phyloP scores from a whole-genome alignment of 1,284 basidiomycete genomes.

The Puccinia polysora region DNA sequence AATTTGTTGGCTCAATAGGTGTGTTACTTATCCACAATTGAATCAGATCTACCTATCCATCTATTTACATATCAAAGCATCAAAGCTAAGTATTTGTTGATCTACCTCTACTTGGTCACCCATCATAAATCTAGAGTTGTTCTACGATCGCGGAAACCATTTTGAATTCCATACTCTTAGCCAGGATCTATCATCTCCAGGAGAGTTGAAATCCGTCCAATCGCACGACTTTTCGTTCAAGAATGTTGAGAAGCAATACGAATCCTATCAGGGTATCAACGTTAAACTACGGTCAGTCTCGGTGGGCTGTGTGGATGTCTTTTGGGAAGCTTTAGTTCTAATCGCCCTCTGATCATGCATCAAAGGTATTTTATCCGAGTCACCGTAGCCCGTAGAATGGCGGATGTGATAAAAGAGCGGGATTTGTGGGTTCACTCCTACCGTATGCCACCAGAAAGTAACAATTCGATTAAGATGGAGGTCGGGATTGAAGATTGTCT shows the following conservation, averaged over 20 bases:
- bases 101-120: neutral
- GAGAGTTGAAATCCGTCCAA: conserved; percentile 89
- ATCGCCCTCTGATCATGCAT: neutral
- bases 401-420: conserved; percentile 83
- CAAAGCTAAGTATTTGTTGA: neutral
- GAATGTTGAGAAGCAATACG: conserved; percentile 98
- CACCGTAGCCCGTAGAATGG: conserved; percentile 80
- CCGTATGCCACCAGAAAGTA: conserved; percentile 94
- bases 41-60: conserved; percentile 13
- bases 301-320: no score
- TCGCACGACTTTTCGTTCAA: conserved; percentile 96
- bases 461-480: conserved; percentile 99
- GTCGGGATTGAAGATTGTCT: conserved; percentile 98
- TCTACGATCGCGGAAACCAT: conserved; percentile 94
- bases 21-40: conserved; percentile 50
- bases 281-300: conserved; percentile 70
- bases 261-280: conserved; percentile 96
- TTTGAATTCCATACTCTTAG: conserved; percentile 94
- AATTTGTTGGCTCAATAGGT: conserved; percentile 96
- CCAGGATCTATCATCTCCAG: conserved; percentile 87
- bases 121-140: conserved; percentile 65
- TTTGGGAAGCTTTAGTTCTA: neutral
- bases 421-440: conserved; percentile 98
- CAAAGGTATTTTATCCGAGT: conserved; percentile 75
- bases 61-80: neutral